Evolutionary conservation across 2,329 filamentous ascomycete species (phyloP).

Genomic region (Trichoderma lentiforme): DNA sequence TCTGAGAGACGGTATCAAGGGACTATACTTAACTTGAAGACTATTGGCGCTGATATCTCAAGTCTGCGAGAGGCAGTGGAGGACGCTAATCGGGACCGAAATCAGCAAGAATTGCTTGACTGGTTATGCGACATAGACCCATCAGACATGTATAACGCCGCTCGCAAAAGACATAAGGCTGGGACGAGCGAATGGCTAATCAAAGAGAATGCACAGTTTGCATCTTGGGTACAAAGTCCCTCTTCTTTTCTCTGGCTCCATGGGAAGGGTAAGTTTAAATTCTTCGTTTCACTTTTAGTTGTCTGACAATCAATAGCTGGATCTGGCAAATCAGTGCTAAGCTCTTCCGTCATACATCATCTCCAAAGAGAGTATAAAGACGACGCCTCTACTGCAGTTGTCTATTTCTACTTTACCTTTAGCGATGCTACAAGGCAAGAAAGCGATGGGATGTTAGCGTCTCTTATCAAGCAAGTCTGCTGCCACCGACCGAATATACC

Average conservation of each 20-base stretch:
- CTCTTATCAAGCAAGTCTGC: neutral
- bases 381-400: neutral
- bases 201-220: neutral
- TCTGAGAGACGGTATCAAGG: neutral
- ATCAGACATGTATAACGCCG: neutral
- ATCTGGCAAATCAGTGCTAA: neutral
- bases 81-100: neutral
- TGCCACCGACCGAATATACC: neutral
- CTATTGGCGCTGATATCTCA: neutral
- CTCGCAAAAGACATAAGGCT: neutral
- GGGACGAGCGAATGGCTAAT: neutral
- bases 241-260: constrained; percentile 4
- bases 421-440: neutral
- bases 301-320: neutral
- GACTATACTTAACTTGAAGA: neutral
- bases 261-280: neutral
- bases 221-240: neutral
- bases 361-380: neutral
- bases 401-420: neutral
- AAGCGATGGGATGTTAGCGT: neutral
- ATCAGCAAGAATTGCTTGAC: neutral
- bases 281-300: neutral
- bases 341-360: neutral
- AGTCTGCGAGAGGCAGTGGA: neutral
- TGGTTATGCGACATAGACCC: neutral